Evolutionary conservation across 139 green algal species (phyloP).

Genomic region (Chlorella vulgaris): DNA sequence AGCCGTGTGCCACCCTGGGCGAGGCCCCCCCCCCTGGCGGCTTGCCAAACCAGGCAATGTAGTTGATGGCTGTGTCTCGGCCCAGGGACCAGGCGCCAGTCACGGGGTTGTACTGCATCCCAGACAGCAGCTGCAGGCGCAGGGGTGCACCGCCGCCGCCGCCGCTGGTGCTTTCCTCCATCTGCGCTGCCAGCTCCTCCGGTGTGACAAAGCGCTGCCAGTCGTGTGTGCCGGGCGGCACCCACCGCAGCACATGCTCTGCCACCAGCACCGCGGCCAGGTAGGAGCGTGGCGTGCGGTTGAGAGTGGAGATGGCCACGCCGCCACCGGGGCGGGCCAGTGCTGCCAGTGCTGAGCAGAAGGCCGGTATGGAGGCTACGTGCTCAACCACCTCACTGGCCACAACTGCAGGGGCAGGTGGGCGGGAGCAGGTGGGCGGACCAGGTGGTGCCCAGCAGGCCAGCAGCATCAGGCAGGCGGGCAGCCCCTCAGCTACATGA

Average conservation of each 20-base stretch:
- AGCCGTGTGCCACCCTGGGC: not conserved
- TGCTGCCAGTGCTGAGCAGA: slow-evolving; percentile 43
- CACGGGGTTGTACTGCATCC: slow-evolving; percentile 67
- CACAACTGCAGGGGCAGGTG: slow-evolving; percentile 54
- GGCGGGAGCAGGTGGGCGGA: not conserved
- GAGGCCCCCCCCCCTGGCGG: not conserved
- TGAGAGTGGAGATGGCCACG: slow-evolving; percentile 88
- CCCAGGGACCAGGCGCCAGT: slow-evolving; percentile 58
- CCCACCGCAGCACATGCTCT: slow-evolving; percentile 76
- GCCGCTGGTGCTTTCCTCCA: slow-evolving; percentile 15
- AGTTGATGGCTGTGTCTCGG: slow-evolving; percentile 76
- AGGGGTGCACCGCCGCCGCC: slow-evolving; percentile 16
- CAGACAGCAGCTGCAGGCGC: slow-evolving; percentile 52
- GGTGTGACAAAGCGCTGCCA: slow-evolving; percentile 92
- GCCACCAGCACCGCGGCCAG: slow-evolving; percentile 83
- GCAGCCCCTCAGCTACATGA: too few species aligned
- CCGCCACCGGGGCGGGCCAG: slow-evolving; percentile 43
- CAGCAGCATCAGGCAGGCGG: not conserved
- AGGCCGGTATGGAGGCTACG: slow-evolving; percentile 54
- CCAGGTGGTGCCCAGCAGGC: too few species aligned
- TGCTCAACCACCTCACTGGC: slow-evolving; percentile 81
- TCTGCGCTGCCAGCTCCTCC: slow-evolving; percentile 74
- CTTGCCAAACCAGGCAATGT: slow-evolving; percentile 69
- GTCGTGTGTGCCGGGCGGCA: slow-evolving; percentile 84
- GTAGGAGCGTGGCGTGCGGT: slow-evolving; percentile 81